phyloP scores from a whole-genome alignment of 306 rosid species.

The Astragalus glycyphyllos region DNA sequence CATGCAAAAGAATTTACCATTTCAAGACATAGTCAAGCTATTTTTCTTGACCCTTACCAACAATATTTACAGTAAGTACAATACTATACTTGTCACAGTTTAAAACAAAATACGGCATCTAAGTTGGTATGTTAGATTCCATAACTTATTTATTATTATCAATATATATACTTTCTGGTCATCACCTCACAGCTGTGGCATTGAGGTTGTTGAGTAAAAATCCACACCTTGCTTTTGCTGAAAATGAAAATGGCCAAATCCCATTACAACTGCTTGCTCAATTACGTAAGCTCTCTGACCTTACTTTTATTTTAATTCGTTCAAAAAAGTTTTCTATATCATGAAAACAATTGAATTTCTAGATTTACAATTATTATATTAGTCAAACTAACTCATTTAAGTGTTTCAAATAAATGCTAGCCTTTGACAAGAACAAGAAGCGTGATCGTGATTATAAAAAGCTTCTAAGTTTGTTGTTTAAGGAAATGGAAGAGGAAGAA shows the following conservation, averaged over 20 bases:
- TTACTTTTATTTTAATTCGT: no score
- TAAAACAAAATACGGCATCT: no score
- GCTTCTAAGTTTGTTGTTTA: constrained; percentile 5
- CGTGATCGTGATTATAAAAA: neutral
- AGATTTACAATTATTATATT: neutral
- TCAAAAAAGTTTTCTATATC: no score
- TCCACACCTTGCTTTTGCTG: neutral
- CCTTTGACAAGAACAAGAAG: neutral
- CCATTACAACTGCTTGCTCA: constrained; percentile 25
- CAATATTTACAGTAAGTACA: constrained; percentile 15
- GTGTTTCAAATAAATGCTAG: neutral
- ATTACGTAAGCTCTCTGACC: constrained; percentile 19
- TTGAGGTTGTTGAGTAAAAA: neutral
- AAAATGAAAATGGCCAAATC: neutral
- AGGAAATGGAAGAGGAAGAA: constrained; percentile 15
- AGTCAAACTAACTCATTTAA: neutral
- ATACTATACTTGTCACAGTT: no score
- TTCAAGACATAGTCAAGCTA: constrained; percentile 1
- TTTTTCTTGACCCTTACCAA: constrained; percentile 15
- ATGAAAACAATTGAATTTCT: neutral
- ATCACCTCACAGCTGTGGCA: constrained; percentile 1
- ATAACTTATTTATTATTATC: no score
- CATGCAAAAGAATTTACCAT: neutral
- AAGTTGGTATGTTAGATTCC: no score
- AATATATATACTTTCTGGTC: neutral